A percentile compares a stretch with the other conserved stretches of the same genome.
These are phyloP conservation scores for Aspergillus baeticus DNA, from an alignment of 495 filamentous ascomycete species.

Conservation along the genomic window DNA sequence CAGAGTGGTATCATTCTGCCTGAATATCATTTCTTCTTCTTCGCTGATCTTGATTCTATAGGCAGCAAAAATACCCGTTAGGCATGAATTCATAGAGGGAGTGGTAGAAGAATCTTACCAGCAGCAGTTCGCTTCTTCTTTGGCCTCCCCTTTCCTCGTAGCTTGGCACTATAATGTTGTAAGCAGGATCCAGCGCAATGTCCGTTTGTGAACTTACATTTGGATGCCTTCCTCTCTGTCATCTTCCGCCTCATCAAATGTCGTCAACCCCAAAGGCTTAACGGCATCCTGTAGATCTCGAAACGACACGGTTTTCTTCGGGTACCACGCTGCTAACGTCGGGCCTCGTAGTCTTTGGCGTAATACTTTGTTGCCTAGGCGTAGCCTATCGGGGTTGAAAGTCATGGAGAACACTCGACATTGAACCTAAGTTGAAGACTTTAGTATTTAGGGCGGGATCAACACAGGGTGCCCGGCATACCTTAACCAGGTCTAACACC, in stretches of 20 bases:
- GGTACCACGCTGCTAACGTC: slow-evolving; percentile 80
- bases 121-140: slow-evolving; percentile 80
- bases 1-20: not conserved
- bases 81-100: not conserved
- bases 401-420: slow-evolving; percentile 88
- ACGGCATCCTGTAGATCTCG: slow-evolving; percentile 59
- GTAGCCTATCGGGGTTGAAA: slow-evolving; percentile 78
- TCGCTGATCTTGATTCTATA: slow-evolving; percentile 39
- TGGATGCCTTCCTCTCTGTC: slow-evolving; percentile 75
- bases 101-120: slow-evolving; percentile 45
- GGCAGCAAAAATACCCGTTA: slow-evolving; percentile 9
- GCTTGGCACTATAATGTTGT: slow-evolving; percentile 54
- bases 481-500: slow-evolving; percentile 77
- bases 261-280: slow-evolving; percentile 55
- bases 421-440: slow-evolving; percentile 60
- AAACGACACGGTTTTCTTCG: slow-evolving; percentile 66
- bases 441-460: not conserved
- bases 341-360: slow-evolving; percentile 81
- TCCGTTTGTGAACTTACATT: slow-evolving; percentile 43
- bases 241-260: slow-evolving; percentile 72
- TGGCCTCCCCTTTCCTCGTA: slow-evolving; percentile 82
- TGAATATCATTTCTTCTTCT: slow-evolving; percentile 44
- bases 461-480: slow-evolving; percentile 24
- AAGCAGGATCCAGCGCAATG: slow-evolving; percentile 1
- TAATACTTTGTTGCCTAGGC: slow-evolving; percentile 84